A percentile compares a stretch with the other conserved stretches of the same genome.
phyloP scores from a whole-genome alignment of 345 rosid species.

The Eucalyptus lansdowneana region DNA sequence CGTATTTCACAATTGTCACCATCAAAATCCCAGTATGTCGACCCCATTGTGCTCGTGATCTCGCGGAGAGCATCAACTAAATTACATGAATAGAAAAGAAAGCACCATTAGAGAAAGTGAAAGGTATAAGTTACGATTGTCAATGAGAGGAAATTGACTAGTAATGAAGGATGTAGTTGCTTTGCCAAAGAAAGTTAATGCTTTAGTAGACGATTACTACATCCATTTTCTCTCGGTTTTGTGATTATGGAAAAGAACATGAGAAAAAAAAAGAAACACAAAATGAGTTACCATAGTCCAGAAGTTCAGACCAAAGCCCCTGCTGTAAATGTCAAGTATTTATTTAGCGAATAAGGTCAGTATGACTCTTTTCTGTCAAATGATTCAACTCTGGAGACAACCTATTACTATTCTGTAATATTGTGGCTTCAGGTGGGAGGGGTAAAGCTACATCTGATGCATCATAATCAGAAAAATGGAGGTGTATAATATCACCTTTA shows the following conservation, averaged over 20 bases:
- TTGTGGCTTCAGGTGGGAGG: not conserved
- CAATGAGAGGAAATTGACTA: not conserved
- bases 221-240: not conserved
- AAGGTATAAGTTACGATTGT: too few species aligned
- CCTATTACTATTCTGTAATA: not conserved
- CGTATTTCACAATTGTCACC: slow-evolving; percentile 19
- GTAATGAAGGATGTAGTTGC: not conserved
- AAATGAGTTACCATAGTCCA: not conserved
- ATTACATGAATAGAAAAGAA: not conserved
- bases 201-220: not conserved
- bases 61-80: slow-evolving; percentile 39
- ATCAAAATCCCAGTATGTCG: slow-evolving; percentile 32
- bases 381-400: not conserved
- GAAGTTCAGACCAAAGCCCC: not conserved
- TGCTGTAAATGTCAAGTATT: not conserved
- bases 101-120: not conserved
- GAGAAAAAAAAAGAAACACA: not conserved
- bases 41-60: slow-evolving; percentile 35
- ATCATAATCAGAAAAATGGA: not conserved
- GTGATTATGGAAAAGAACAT: not conserved
- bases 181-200: not conserved
- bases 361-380: not conserved
- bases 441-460: not conserved
- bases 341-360: not conserved
- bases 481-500: not conserved